Conservation (phyloP, 106 monocot species). For the Narthecium ossifragum region DNA sequence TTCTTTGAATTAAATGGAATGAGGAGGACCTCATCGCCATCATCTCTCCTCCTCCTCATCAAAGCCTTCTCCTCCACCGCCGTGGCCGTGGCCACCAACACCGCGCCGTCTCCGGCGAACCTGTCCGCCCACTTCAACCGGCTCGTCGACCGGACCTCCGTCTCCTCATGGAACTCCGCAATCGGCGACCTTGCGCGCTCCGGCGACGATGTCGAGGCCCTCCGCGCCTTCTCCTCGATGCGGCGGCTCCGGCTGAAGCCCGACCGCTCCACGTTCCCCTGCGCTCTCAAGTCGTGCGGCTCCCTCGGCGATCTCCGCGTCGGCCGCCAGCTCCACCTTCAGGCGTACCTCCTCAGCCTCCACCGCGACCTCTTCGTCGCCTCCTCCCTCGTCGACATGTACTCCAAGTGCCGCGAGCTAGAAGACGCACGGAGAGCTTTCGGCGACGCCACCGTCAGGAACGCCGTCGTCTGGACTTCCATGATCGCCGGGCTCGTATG, state of each 20-base stretch:
- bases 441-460: slow-evolving; percentile 46
- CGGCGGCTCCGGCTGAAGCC: slow-evolving; percentile 32
- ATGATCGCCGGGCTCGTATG: slow-evolving; percentile 47
- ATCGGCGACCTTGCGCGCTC: slow-evolving; percentile 65
- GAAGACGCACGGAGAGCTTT: slow-evolving; percentile 56
- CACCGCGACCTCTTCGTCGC: slow-evolving; percentile 60
- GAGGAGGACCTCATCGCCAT: slow-evolving; percentile 3
- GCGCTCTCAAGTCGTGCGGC: slow-evolving; percentile 54
- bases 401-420: slow-evolving; percentile 43
- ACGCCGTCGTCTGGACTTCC: slow-evolving; percentile 69
- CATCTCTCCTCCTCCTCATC: background rate
- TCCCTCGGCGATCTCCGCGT: slow-evolving; percentile 17
- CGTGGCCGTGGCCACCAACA: slow-evolving; percentile 1
- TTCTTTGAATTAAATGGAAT: slow-evolving; percentile 9
- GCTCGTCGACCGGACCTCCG: slow-evolving; percentile 35
- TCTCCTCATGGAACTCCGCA: slow-evolving; percentile 62
- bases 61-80: background rate
- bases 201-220: slow-evolving; percentile 40
- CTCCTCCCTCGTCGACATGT: slow-evolving; percentile 75
- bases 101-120: background rate
- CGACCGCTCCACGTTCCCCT: slow-evolving; percentile 61
- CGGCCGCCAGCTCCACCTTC: slow-evolving; percentile 72
- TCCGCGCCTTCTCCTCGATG: slow-evolving; percentile 54
- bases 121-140: slow-evolving; percentile 48
- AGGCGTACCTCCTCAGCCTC: slow-evolving; percentile 40